Base-by-base conservation (phyloP, 352 stramenopile species). In the Globisporangium iwayamae region DNA sequence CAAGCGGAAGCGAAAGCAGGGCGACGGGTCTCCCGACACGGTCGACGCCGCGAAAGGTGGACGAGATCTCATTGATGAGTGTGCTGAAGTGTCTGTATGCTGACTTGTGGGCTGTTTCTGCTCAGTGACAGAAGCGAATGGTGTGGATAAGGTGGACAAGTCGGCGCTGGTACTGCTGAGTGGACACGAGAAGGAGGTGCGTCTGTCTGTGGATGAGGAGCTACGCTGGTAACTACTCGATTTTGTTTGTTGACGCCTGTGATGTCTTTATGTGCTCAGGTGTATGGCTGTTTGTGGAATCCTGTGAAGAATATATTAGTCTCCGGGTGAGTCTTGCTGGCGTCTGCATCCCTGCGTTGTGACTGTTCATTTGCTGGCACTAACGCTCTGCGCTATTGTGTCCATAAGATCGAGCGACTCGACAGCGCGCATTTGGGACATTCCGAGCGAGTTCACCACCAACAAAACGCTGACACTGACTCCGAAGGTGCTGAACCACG, bases 221-320 rank as follows among this genome's bases (percentile, higher is more conserved):
- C 22, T 71, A 3, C 5, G 28, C 22, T 20, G 18, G 51, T 57
- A 38, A 11, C 18, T 32, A 18, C 6, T 22, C 4, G 4, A 51
- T 14, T 16, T 22, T 65, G 9, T 3, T 3, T 56, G 51, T 8
- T 46, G 25, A 55, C 30, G 18, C 58, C 43, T 39, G 20, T 77
- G 82, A 59, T 86, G 90, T n/a, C n/a, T 4, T 16, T 60, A 22
- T 46, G 25, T 74, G 73, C 4, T 0, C 85, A 97, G 71, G 96
- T 98, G 30, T 99, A 98, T 74, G 98, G 97, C 71, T 99, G 96
- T 72, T 87, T 94, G 39, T 99, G 97, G 97, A 98, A 99, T 79
- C 96, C 96, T 7, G 72, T 89, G 52, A 90, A 87, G 60, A 97
- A 99, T 67, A 78, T 98, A 13, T 87, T 99, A 63, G 97, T 98